phyloP scores from a whole-genome alignment of 1,139 yeast species.

The Saccharomyces hybrid region DNA sequence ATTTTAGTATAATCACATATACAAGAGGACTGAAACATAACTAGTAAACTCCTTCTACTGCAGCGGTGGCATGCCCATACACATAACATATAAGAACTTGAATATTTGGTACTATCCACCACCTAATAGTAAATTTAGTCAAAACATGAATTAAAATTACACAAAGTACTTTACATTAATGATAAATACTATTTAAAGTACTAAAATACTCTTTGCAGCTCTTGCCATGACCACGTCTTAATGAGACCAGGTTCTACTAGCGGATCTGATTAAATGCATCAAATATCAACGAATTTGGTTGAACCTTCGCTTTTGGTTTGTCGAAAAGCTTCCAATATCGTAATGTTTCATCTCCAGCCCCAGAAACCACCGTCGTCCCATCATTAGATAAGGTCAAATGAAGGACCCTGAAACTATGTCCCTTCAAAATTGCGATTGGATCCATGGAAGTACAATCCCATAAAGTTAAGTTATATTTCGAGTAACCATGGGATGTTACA shows the following conservation, averaged over 20 bases:
- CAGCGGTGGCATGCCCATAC: too few species aligned
- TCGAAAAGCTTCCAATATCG: conserved; percentile 92
- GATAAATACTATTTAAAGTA: too few species aligned
- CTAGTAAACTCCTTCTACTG: too few species aligned
- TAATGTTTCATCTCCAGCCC: conserved; percentile 96
- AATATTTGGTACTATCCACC: too few species aligned
- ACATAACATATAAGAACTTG: too few species aligned
- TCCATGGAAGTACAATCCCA: conserved; percentile 96
- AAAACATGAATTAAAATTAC: too few species aligned
- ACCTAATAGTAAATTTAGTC: too few species aligned
- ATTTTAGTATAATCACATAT: too few species aligned
- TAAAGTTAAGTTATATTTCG: conserved; percentile 80
- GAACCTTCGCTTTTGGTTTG: conserved; percentile 52
- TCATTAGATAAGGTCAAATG: conserved; percentile 89
- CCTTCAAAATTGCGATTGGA: conserved; percentile 87
- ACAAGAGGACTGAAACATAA: too few species aligned
- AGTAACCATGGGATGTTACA: conserved; percentile 92
- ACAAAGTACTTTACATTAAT: too few species aligned
- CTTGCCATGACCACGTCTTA: too few species aligned
- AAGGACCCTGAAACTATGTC: conserved; percentile 88
- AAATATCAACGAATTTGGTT: conserved; percentile 54
- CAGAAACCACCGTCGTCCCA: conserved; percentile 96
- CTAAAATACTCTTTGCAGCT: neutral
- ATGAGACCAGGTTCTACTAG: conserved; percentile 23
- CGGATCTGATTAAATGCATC: conserved; percentile 78